phyloP scores from a whole-genome alignment of 192 early-diverging fungal genomes.

The Jimgerdemannia lactiflua region DNA sequence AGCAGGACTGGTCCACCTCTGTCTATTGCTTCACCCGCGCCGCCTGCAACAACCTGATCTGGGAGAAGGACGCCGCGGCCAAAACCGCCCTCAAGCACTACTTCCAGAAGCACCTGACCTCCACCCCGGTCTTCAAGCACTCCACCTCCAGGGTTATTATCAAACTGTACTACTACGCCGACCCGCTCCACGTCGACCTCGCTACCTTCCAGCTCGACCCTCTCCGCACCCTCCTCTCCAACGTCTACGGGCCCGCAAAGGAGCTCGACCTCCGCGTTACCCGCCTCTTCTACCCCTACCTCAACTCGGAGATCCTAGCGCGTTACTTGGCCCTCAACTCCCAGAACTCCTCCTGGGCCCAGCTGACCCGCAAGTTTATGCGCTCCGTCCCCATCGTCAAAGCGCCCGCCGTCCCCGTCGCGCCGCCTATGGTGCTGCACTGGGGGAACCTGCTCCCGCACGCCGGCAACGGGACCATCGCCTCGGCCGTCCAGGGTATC shows the following conservation, averaged over 20 bases:
- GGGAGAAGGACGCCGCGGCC: constrained; percentile 33
- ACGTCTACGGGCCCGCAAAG: constrained; percentile 26
- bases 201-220: constrained; percentile 25
- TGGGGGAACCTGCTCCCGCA: constrained; percentile 36
- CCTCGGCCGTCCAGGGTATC: constrained; percentile 36
- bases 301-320: constrained; percentile 39
- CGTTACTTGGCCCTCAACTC: constrained; percentile 35
- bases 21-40: constrained; percentile 35
- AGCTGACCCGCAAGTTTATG: constrained; percentile 37
- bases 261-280: constrained; percentile 29
- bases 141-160: constrained; percentile 29
- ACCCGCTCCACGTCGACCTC: constrained; percentile 21
- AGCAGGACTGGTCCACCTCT: constrained; percentile 36
- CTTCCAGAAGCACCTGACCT: constrained; percentile 36
- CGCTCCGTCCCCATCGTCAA: constrained; percentile 34
- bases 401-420: constrained; percentile 21
- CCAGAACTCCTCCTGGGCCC: constrained; percentile 25
- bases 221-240: constrained; percentile 25
- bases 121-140: constrained; percentile 36
- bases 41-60: constrained; percentile 31
- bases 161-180: constrained; percentile 40
- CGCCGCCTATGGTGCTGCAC: constrained; percentile 28
- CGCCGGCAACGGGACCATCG: constrained; percentile 22
- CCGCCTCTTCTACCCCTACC: constrained; percentile 34
- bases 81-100: constrained; percentile 29